Percentiles rank a stretch among this genome's conserved stretches.
phyloP scores from a whole-genome alignment of 306 rosid genomes.

The Vigna trinervia region DNA sequence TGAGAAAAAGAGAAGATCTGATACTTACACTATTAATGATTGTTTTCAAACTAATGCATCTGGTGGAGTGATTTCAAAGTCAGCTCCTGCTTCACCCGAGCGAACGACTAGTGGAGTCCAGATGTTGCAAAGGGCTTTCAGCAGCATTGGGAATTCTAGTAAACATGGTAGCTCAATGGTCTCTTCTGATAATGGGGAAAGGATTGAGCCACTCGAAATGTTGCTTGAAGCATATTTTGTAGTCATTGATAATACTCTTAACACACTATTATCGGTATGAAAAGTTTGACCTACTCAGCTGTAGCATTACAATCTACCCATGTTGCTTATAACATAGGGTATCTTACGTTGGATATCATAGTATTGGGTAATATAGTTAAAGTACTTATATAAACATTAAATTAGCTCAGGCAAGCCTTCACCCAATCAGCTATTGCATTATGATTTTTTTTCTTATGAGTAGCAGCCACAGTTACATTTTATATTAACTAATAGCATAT shows the following conservation, averaged over 20 bases:
- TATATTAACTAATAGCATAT: conserved; percentile 21
- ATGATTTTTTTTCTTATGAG: conserved; percentile 6
- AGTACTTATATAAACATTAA: background rate
- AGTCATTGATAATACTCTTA: conserved; percentile 89
- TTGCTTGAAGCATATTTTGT: conserved; percentile 95
- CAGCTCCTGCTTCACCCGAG: conserved; percentile 88
- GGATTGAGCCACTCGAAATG: conserved; percentile 87
- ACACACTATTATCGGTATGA: conserved; percentile 80
- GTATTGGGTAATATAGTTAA: background rate
- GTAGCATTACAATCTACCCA: conserved; percentile 28
- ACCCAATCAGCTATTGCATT: background rate
- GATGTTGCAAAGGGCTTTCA: conserved; percentile 81
- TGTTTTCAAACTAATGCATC: conserved; percentile 46
- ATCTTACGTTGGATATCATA: background rate
- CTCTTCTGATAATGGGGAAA: conserved; percentile 71
- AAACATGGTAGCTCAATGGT: conserved; percentile 66
- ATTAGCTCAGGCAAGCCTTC: conserved; percentile 10
- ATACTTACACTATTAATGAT: conserved; percentile 54
- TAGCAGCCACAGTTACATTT: conserved; percentile 11
- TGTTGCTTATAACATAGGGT: background rate
- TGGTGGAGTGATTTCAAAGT: conserved; percentile 57
- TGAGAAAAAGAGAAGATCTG: conserved; percentile 83
- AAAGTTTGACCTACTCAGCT: conserved; percentile 41
- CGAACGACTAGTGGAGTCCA: conserved; percentile 55
- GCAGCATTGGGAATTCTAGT: conserved; percentile 67